Evolutionary conservation across 176 grass and related monocot species (phyloP).

Genomic region (Microstegium vimineum): DNA sequence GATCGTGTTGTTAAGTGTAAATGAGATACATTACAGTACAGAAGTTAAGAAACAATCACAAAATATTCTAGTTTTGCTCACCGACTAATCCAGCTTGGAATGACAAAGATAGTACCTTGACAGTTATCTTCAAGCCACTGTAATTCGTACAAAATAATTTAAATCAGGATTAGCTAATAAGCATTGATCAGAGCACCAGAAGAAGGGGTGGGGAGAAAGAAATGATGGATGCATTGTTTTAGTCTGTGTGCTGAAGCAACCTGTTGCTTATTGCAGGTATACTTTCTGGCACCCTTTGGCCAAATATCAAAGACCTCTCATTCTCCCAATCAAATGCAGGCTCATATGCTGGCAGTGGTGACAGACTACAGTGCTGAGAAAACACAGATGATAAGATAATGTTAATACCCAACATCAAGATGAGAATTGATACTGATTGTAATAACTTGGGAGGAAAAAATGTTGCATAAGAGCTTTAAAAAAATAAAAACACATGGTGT

Average conservation of each 20-base stretch:
- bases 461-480: neutral
- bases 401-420: conserved; percentile 25
- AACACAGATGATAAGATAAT: conserved; percentile 19
- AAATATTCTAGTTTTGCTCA: conserved; percentile 46
- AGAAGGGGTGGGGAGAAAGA: neutral
- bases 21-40: conserved; percentile 13
- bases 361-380: conserved; percentile 83
- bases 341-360: conserved; percentile 86
- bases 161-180: conserved; percentile 32
- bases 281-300: conserved; percentile 81
- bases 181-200: neutral
- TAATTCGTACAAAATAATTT: conserved; percentile 27
- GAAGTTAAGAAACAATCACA: conserved; percentile 18
- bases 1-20: neutral
- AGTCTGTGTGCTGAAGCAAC: conserved; percentile 45
- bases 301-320: conserved; percentile 95
- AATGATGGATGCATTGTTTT: conserved; percentile 1
- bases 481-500: neutral
- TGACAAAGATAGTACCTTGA: conserved; percentile 92
- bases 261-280: conserved; percentile 70
- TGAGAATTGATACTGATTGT: conserved; percentile 5
- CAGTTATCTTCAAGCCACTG: conserved; percentile 96
- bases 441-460: neutral
- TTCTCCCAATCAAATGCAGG: conserved; percentile 99
- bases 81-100: conserved; percentile 96